Conservation (phyloP, 345 rosid genomes). For the Sonneratia alba region DNA sequence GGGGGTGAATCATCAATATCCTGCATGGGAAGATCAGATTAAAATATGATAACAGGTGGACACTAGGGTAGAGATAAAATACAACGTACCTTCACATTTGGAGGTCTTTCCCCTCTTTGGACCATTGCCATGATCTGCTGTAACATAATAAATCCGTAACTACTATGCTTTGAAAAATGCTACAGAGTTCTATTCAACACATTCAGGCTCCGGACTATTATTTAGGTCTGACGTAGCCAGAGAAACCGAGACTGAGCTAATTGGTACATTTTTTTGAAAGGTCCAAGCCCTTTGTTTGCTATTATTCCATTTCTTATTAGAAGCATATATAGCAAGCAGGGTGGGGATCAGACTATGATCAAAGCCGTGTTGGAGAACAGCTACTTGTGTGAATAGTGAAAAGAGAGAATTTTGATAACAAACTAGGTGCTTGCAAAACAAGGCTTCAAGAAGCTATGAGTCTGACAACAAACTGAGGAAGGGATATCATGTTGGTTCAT, state of each 20-base stretch:
- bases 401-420: neutral
- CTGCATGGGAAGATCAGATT: conserved; percentile 31
- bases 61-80: conserved; percentile 10
- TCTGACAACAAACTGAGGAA: neutral
- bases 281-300: neutral
- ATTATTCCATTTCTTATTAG: neutral
- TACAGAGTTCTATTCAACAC: neutral
- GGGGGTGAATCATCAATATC: conserved; percentile 91
- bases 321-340: neutral
- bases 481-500: neutral
- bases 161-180: no score
- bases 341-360: neutral
- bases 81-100: conserved; percentile 64
- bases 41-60: conserved; percentile 11
- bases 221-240: neutral
- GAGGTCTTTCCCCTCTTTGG: conserved; percentile 93
- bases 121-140: conserved; percentile 88
- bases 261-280: neutral
- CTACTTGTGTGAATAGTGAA: no score
- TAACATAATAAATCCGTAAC: neutral
- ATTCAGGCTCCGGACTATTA: neutral
- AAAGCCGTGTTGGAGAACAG: neutral
- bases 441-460: neutral
- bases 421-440: neutral
- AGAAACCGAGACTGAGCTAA: neutral